Evolutionary conservation across 2,329 filamentous ascomycete species (phyloP).

Genomic region (Fusarium sp.): DNA sequence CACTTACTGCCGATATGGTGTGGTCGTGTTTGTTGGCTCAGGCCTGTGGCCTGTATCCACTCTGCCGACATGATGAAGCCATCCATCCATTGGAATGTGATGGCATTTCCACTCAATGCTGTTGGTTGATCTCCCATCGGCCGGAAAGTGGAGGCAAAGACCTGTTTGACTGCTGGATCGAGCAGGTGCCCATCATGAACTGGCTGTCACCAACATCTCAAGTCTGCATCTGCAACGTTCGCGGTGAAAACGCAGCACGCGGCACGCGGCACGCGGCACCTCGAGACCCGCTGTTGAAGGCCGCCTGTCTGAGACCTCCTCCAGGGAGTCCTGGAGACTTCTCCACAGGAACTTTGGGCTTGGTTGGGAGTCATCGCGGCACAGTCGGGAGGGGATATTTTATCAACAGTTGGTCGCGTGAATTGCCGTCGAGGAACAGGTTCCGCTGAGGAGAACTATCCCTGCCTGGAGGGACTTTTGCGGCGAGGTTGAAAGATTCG

Average conservation of each 20-base stretch:
- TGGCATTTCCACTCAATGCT: constrained; percentile 8
- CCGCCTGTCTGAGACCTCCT: constrained; percentile 9
- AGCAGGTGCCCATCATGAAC: constrained; percentile 30
- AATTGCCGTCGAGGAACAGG: constrained; percentile 7
- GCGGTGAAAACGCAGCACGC: constrained; percentile 7
- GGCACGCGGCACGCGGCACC: constrained; percentile 8
- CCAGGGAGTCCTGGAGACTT: constrained; percentile 13
- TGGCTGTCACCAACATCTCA: constrained; percentile 36
- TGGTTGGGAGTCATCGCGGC: constrained; percentile 14
- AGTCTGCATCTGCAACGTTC: constrained; percentile 20
- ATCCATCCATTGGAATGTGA: constrained; percentile 21
- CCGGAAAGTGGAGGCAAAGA: constrained; percentile 19
- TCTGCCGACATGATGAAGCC: constrained; percentile 1
- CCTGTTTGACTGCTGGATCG: constrained; percentile 26
- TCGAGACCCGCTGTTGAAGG: constrained; percentile 1
- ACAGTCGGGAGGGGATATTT: constrained; percentile 21
- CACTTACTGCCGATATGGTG: constrained; percentile 33
- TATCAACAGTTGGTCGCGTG: constrained; percentile 18
- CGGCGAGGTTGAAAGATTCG: constrained; percentile 4
- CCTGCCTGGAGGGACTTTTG: constrained; percentile 36
- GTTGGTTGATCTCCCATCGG: constrained; percentile 34
- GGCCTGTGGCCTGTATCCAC: constrained; percentile 6
- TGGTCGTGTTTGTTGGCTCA: constrained; percentile 10
- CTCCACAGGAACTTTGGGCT: constrained; percentile 23
- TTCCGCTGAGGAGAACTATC: constrained; percentile 5